Conservation (phyloP, 2,329 filamentous ascomycete genomes). For the Pseudogymnoascus sp. region DNA sequence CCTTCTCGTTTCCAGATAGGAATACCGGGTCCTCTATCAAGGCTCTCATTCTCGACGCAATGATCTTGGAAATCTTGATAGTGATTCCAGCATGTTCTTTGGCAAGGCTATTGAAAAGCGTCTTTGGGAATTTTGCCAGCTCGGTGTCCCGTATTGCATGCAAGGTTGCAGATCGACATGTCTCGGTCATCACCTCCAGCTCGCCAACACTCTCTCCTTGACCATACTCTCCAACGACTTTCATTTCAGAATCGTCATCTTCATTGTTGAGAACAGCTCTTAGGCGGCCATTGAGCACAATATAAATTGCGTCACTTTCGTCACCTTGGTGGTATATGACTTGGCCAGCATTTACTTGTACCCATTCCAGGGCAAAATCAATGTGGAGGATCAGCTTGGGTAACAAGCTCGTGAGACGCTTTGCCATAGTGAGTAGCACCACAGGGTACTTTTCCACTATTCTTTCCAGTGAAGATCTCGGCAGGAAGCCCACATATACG, state of each 20-base stretch:
- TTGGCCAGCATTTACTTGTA: constrained; percentile 90
- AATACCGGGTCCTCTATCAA: constrained; percentile 73
- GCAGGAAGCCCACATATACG: constrained; percentile 93
- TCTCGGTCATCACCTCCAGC: constrained; percentile 93
- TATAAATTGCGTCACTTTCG: constrained; percentile 96
- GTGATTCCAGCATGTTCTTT: constrained; percentile 97
- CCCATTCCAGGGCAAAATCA: constrained; percentile 96
- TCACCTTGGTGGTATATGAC: constrained; percentile 90
- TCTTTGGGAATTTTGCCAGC: constrained; percentile 89
- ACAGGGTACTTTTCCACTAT: constrained; percentile 91
- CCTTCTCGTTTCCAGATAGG: constrained; percentile 53
- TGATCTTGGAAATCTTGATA: constrained; percentile 98
- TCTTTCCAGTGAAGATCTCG: constrained; percentile 73
- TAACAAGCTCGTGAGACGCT: constrained; percentile 79
- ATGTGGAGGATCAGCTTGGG: constrained; percentile 90
- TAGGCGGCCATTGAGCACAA: constrained; percentile 87
- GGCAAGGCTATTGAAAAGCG: constrained; percentile 92
- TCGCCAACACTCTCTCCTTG: constrained; percentile 97
- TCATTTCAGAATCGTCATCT: constrained; percentile 59
- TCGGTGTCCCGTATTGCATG: constrained; percentile 97
- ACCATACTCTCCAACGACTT: constrained; percentile 83
- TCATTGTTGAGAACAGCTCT: constrained; percentile 74
- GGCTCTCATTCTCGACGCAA: constrained; percentile 86
- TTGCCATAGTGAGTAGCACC: constrained; percentile 89
- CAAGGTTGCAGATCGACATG: constrained; percentile 76